A percentile compares a stretch with the other conserved stretches of the same genome.
These are phyloP conservation scores for Ceratocystis cacaofunesta DNA, from an alignment of 2,329 filamentous ascomycete genomes.

Conservation along the genomic window DNA sequence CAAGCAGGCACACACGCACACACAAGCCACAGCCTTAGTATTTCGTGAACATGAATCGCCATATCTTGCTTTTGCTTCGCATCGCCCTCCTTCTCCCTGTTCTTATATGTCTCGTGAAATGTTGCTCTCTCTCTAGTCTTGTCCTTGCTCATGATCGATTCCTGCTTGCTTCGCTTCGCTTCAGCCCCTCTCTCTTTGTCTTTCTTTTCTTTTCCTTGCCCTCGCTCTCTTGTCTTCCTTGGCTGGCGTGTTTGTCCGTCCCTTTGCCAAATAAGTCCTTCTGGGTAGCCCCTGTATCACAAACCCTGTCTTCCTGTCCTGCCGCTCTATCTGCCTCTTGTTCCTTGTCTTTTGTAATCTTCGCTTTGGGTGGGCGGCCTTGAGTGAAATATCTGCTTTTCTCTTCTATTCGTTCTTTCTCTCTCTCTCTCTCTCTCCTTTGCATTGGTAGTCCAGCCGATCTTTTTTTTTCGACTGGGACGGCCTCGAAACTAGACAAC, in stretches of 20 bases:
- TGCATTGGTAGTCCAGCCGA: constrained; percentile 1
- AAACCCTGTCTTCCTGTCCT: not conserved
- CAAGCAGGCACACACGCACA: not conserved
- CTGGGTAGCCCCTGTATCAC: not conserved
- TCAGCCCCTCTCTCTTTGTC: not conserved
- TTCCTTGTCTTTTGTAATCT: not conserved
- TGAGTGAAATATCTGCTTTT: not conserved
- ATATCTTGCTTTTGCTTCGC: not conserved
- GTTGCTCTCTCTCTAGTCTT: not conserved
- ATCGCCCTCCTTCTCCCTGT: not conserved
- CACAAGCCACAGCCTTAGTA: not conserved
- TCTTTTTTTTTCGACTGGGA: not conserved
- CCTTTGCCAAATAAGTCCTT: too few relatives aligned
- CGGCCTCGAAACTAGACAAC: not conserved
- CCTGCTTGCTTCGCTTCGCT: not conserved
- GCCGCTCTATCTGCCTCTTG: not conserved
- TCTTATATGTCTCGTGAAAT: not conserved
- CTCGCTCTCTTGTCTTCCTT: not conserved
- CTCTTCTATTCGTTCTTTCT: not conserved
- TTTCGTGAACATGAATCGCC: not conserved
- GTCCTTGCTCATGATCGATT: not conserved
- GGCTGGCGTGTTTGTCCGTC: not conserved
- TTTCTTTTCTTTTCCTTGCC: not conserved
- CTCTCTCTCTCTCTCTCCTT: not conserved
- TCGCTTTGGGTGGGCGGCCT: not conserved